phyloP scores from a whole-genome alignment of 2,329 filamentous ascomycete genomes.

The Podosphaera xanthii region DNA sequence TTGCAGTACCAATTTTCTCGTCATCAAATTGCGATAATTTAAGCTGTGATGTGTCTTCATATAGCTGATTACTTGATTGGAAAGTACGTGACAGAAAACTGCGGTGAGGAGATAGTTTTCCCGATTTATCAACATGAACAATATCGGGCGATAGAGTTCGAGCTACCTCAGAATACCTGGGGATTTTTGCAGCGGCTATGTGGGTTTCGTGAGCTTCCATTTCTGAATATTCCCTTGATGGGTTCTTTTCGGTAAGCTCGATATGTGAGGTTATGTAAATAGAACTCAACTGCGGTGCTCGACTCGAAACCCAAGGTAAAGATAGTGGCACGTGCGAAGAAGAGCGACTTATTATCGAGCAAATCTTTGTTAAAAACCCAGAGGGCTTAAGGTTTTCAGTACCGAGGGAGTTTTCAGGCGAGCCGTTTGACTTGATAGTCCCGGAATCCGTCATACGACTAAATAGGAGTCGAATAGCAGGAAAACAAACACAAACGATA shows the following conservation, averaged over 20 bases:
- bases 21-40: too few species aligned
- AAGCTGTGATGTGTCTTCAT: too few species aligned
- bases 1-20: too few species aligned
- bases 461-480: not conserved
- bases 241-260: not conserved
- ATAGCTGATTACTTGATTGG: not conserved
- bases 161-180: not conserved
- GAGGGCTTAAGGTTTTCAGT: not conserved
- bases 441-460: not conserved
- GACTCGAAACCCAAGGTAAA: not conserved
- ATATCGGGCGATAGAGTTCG: not conserved
- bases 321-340: not conserved
- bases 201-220: not conserved
- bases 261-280: not conserved
- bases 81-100: not conserved
- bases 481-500: conserved; percentile 1
- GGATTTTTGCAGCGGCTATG: not conserved
- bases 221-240: not conserved
- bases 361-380: not conserved
- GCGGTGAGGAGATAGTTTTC: not conserved
- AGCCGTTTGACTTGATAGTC: not conserved
- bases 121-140: not conserved
- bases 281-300: not conserved
- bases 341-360: not conserved
- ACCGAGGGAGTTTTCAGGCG: not conserved